A percentile compares a stretch with the other conserved stretches of the same genome.
Evolutionary conservation across 768 basidiomycete genomes (phyloP).

Genomic region (Tremella fuciformis): DNA sequence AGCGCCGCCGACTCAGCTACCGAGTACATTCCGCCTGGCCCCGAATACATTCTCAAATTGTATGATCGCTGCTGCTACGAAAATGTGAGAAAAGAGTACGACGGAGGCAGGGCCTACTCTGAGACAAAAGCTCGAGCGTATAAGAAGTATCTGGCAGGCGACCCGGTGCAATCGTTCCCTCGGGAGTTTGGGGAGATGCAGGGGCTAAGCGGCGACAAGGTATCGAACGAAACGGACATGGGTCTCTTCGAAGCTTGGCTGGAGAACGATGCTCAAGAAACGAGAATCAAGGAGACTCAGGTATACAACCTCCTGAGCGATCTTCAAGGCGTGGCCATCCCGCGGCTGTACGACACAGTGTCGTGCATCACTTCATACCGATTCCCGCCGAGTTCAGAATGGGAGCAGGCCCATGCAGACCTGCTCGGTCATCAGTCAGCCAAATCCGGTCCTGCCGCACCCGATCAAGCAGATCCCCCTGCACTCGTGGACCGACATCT

Average conservation of each 20-base stretch:
- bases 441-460: too few relatives aligned
- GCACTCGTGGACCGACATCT: too few relatives aligned
- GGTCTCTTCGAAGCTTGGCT: slow-evolving; percentile 5
- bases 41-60: slow-evolving; percentile 11
- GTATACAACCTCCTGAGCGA: slow-evolving; percentile 2
- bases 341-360: slow-evolving; percentile 5
- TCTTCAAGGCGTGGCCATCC: slow-evolving; percentile 6
- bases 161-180: too few relatives aligned
- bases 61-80: slow-evolving; percentile 8
- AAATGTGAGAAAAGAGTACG: background rate
- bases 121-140: slow-evolving; percentile 6
- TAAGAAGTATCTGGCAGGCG: background rate
- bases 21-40: too few relatives aligned
- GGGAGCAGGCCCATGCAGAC: too few relatives aligned
- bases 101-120: background rate
- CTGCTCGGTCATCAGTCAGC: too few relatives aligned
- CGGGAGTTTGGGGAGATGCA: background rate
- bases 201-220: background rate
- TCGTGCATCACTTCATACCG: background rate
- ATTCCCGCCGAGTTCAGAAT: too few relatives aligned
- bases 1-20: too few relatives aligned
- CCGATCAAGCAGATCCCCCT: too few relatives aligned
- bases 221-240: background rate
- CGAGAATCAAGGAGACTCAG: background rate
- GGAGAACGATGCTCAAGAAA: background rate